Percentiles rank a stretch among this genome's conserved stretches.
phyloP scores from a whole-genome alignment of 2,329 filamentous ascomycete genomes.

The Trichoderma endophyticum region DNA sequence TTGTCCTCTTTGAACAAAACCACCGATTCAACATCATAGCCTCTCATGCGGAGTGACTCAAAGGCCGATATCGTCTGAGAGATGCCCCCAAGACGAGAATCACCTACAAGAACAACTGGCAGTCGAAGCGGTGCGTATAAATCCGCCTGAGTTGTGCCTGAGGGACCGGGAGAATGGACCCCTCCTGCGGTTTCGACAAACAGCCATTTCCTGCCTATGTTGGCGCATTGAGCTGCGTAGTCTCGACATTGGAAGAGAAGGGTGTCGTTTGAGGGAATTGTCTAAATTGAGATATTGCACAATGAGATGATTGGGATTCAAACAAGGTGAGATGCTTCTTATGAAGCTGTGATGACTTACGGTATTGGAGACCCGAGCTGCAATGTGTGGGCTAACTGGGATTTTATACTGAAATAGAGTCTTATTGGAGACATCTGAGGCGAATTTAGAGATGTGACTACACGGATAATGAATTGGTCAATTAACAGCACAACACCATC shows the following conservation, averaged over 20 bases:
- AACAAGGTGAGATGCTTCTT: constrained; percentile 14
- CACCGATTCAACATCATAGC: constrained; percentile 71
- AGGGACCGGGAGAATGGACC: constrained; percentile 74
- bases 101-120: constrained; percentile 71
- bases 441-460: constrained; percentile 63
- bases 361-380: constrained; percentile 50
- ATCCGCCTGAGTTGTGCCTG: constrained; percentile 73
- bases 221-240: constrained; percentile 43
- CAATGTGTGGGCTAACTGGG: constrained; percentile 75
- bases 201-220: constrained; percentile 51
- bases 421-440: constrained; percentile 45
- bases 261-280: constrained; percentile 47
- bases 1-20: constrained; percentile 64
- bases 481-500: neutral
- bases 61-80: constrained; percentile 76
- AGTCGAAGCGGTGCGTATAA: constrained; percentile 71
- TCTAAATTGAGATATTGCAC: constrained; percentile 31
- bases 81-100: constrained; percentile 74
- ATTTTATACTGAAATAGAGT: constrained; percentile 71
- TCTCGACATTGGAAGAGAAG: constrained; percentile 43
- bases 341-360: constrained; percentile 28
- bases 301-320: neutral
- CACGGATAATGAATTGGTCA: neutral
- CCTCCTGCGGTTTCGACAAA: constrained; percentile 81
- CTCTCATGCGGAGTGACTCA: constrained; percentile 73